Base-by-base conservation (phyloP, 2,329 filamentous ascomycete species). In the Fusarium kyushuense region DNA sequence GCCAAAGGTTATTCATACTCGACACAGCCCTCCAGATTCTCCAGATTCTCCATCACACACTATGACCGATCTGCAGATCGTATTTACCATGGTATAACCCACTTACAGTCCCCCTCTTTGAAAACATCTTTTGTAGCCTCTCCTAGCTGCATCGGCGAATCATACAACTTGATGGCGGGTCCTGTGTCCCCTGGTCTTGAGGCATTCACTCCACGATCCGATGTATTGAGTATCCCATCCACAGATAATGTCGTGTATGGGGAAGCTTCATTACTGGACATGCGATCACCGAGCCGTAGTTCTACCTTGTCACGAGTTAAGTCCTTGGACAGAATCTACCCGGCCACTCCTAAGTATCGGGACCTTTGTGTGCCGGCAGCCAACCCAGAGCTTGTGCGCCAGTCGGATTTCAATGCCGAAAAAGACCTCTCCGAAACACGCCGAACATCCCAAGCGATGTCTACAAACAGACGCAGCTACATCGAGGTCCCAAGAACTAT, bases 231-330 rank as follows among this genome's bases (percentile, higher is more conserved):
- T 70, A 67, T 76, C 46, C 72, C 74, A 36, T 74, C 79, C 43
- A 66, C 76, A 35, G 80, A 80, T 48, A 76, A 76, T 21, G 75
- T 81, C 53, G 72, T 80, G 38, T 80, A 79, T 45, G 81, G 79
- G 5, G 78, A 82, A 54, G 79, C 81, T 8, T 77, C 79, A 3
- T 57, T 82, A 14, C 58, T 82, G 11, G 78, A 81, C 36, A 73
- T 81, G 72, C 71, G 75, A 13, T 69, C 71, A 5, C 73, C 77
- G 4, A 63, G 70, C 14, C 65, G 69, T 5, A 69, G 58, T 17
- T 67, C 66, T 6, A 70, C 71, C 9, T 48, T 80, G 11, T 70
- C 73, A 23, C 74, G 78, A 58, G 74, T 77, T 33, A 78, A 75
- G 46, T 83, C 81, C 12, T 72, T 82, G 4, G 80, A 81, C 45